phyloP scores from a whole-genome alignment of 768 basidiomycete species.

The Mycena polygramma region DNA sequence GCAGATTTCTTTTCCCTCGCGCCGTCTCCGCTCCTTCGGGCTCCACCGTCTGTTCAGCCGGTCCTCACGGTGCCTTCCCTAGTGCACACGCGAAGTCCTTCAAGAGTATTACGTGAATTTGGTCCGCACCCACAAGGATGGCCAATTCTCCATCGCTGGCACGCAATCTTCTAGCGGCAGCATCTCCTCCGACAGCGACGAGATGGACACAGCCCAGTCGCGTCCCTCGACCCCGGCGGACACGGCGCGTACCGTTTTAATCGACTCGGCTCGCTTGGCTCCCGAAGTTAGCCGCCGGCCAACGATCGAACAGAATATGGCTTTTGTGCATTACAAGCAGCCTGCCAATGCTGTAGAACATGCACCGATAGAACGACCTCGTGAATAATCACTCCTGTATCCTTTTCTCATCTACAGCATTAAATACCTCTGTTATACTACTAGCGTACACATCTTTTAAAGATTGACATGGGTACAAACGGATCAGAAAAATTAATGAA shows the following conservation, averaged over 20 bases:
- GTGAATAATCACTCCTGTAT: conserved; percentile 26
- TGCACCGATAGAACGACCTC: conserved; percentile 19
- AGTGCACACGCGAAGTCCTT: conserved; percentile 93
- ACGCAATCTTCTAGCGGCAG: conserved; percentile 53
- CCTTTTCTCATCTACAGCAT: conserved; percentile 12
- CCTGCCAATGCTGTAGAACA: conserved; percentile 44
- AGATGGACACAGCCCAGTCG: conserved; percentile 68
- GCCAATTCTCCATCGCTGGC: conserved; percentile 66
- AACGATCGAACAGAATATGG: conserved; percentile 88
- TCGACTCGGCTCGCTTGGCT: conserved; percentile 54
- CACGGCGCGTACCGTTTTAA: conserved; percentile 47
- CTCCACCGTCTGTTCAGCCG: conserved; percentile 26
- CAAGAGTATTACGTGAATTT: conserved; percentile 97
- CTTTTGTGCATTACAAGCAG: conserved; percentile 74
- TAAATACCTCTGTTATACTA: conserved; percentile 42
- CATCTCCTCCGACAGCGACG: conserved; percentile 67
- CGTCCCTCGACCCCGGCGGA: conserved; percentile 65
- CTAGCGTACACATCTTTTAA: conserved; percentile 35
- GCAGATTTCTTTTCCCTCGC: conserved; percentile 52
- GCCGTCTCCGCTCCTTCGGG: conserved; percentile 31
- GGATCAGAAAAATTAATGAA: conserved; percentile 36
- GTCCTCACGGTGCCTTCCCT: conserved; percentile 43
- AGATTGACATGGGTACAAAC: conserved; percentile 38
- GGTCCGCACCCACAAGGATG: conserved; percentile 84
- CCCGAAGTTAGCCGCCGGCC: conserved; percentile 67